phyloP scores from a whole-genome alignment of 1,284 basidiomycete genomes.

The Fistulinella cinereoalba region DNA sequence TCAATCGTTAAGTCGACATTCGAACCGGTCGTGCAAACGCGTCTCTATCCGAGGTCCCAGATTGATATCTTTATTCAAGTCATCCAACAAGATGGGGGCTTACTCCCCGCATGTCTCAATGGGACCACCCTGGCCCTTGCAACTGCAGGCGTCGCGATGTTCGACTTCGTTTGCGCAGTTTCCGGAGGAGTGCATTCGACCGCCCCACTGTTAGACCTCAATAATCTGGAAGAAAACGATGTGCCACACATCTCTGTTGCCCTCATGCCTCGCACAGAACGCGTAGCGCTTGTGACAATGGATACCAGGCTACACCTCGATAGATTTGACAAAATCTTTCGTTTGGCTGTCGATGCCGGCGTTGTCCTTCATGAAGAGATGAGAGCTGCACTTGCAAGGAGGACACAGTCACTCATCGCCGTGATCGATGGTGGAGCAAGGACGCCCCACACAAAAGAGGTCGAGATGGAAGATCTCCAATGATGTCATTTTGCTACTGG shows the following conservation, averaged over 20 bases:
- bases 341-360: conserved; percentile 75
- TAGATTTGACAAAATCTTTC: conserved; percentile 87
- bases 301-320: conserved; percentile 94
- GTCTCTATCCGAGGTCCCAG: conserved; percentile 89
- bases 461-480: conserved; percentile 34
- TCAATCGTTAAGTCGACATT: conserved; percentile 90
- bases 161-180: conserved; percentile 88
- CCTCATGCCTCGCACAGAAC: conserved; percentile 78
- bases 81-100: conserved; percentile 88
- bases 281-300: conserved; percentile 86
- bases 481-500: conserved; percentile 15
- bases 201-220: conserved; percentile 83
- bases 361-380: conserved; percentile 83
- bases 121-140: conserved; percentile 90
- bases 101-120: conserved; percentile 94
- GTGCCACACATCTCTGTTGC: conserved; percentile 88
- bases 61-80: conserved; percentile 95
- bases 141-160: conserved; percentile 86
- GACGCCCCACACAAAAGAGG: conserved; percentile 24
- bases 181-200: conserved; percentile 78
- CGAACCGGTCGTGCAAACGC: conserved; percentile 89
- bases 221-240: conserved; percentile 85
- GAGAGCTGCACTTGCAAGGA: conserved; percentile 65
- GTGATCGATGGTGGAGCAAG: conserved; percentile 39
- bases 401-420: conserved; percentile 62